Conservation (phyloP, 2,329 filamentous ascomycete genomes). For the Didymella exigua region DNA sequence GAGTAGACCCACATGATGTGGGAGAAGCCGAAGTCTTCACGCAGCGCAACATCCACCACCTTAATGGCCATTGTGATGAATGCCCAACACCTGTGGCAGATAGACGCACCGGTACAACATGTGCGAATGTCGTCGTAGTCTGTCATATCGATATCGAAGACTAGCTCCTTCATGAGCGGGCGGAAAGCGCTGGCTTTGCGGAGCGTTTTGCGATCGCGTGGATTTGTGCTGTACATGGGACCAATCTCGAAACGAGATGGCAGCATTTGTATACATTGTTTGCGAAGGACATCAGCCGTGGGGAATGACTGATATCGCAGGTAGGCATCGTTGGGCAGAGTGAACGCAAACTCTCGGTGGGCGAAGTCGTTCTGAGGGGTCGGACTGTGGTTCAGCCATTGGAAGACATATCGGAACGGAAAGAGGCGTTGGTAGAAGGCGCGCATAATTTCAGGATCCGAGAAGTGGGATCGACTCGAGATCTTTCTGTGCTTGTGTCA, state of each 20-base stretch:
- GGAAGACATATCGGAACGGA: conserved; percentile 91
- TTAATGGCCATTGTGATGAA: conserved; percentile 99
- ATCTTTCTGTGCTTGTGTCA: conserved; percentile 35
- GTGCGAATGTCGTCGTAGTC: conserved; percentile 97
- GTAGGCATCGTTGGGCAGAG: conserved; percentile 89
- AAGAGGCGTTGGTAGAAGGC: conserved; percentile 96
- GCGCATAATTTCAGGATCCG: conserved; percentile 84
- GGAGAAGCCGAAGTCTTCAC: conserved; percentile 94
- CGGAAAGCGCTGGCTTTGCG: conserved; percentile 81
- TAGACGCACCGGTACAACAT: conserved; percentile 91
- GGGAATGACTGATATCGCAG: conserved; percentile 86
- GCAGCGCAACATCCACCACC: conserved; percentile 82
- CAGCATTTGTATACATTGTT: conserved; percentile 85
- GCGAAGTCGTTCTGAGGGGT: conserved; percentile 85
- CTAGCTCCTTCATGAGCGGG: conserved; percentile 88
- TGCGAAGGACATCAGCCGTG: conserved; percentile 76
- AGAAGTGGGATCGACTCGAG: conserved; percentile 54
- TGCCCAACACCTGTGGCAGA: conserved; percentile 92
- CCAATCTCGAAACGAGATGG: conserved; percentile 97
- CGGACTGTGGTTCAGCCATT: conserved; percentile 95
- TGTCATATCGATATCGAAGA: conserved; percentile 99
- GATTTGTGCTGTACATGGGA: conserved; percentile 93
- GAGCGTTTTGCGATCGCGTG: conserved; percentile 87
- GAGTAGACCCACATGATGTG: conserved; percentile 99
- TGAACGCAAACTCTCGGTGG: conserved; percentile 95